Evolutionary conservation across 306 rosid species (phyloP).

Genomic region (Fagus crenata): DNA sequence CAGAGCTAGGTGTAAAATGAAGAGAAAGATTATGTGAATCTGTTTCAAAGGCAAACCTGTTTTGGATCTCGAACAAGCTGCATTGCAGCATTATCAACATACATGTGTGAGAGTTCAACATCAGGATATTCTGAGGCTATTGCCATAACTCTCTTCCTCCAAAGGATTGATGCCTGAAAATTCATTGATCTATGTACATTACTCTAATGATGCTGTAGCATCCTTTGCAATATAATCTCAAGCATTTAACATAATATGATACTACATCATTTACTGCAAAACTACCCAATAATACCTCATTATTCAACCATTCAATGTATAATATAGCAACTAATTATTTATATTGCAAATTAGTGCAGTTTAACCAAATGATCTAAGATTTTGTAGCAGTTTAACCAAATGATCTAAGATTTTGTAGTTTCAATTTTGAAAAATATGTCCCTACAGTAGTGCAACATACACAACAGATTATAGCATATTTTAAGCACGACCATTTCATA

Average conservation of each 20-base stretch:
- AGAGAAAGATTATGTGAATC: slow-evolving; percentile 22
- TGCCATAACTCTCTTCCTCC: slow-evolving; percentile 77
- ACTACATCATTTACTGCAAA: neutral
- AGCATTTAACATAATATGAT: neutral
- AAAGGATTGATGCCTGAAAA: slow-evolving; percentile 76
- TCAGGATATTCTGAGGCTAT: slow-evolving; percentile 78
- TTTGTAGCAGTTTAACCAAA: too few relatives aligned
- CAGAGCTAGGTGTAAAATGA: slow-evolving; percentile 18
- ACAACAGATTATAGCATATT: too few relatives aligned
- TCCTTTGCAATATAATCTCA: slow-evolving; percentile 9
- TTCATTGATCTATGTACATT: slow-evolving; percentile 15
- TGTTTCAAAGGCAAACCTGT: slow-evolving; percentile 60
- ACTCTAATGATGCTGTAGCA: neutral
- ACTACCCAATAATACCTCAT: neutral
- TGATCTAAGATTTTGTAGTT: neutral
- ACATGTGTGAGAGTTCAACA: slow-evolving; percentile 94
- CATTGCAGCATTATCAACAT: slow-evolving; percentile 94
- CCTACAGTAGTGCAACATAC: neutral
- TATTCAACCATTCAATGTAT: neutral
- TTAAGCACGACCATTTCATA: too few relatives aligned
- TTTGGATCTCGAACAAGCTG: slow-evolving; percentile 88
- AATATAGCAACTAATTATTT: too few relatives aligned
- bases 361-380: too few relatives aligned
- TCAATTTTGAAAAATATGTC: neutral
- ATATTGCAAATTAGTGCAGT: too few relatives aligned